Evolutionary conservation across 176 grass and related monocot genomes (phyloP).

Genomic region (Aegilops umbellulata): DNA sequence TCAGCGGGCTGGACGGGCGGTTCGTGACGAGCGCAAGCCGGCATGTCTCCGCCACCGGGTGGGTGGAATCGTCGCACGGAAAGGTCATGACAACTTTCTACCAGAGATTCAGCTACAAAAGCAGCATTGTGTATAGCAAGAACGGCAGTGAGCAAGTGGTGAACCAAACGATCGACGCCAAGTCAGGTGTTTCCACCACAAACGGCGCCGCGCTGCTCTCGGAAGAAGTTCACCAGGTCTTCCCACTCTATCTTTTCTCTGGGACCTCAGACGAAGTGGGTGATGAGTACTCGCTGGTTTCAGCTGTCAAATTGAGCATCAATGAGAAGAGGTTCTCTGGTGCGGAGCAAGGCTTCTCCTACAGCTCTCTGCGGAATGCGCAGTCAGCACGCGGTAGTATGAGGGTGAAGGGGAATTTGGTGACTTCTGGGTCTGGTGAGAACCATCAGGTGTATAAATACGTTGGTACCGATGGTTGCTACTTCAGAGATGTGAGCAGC

Average conservation of each 20-base stretch:
- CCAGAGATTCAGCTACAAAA: constrained; percentile 45
- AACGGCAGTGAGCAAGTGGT: constrained; percentile 36
- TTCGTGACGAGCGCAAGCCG: constrained; percentile 39
- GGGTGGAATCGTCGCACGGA: constrained; percentile 52
- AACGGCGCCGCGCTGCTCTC: neutral
- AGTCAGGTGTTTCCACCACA: constrained; percentile 27
- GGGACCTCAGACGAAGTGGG: constrained; percentile 39
- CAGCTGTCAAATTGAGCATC: constrained; percentile 32
- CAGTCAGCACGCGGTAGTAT: constrained; percentile 47
- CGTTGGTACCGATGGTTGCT: constrained; percentile 55
- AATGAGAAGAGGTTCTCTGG: constrained; percentile 37
- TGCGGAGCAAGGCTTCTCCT: constrained; percentile 17
- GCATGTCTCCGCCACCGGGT: constrained; percentile 45
- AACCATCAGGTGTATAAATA: constrained; percentile 63
- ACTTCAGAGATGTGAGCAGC: constrained; percentile 68
- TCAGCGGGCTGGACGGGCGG: constrained; percentile 33
- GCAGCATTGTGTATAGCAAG: constrained; percentile 39
- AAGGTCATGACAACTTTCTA: constrained; percentile 43
- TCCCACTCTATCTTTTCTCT: constrained; percentile 53
- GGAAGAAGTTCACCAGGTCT: constrained; percentile 30
- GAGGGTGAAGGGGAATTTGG: constrained; percentile 69
- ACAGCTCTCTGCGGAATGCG: constrained; percentile 45
- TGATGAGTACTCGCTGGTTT: constrained; percentile 45
- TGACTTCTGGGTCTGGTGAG: constrained; percentile 46
- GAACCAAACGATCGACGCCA: constrained; percentile 48